Evolutionary conservation across 2,329 filamentous ascomycete genomes (phyloP).

Genomic region (Cadophora gregata): DNA sequence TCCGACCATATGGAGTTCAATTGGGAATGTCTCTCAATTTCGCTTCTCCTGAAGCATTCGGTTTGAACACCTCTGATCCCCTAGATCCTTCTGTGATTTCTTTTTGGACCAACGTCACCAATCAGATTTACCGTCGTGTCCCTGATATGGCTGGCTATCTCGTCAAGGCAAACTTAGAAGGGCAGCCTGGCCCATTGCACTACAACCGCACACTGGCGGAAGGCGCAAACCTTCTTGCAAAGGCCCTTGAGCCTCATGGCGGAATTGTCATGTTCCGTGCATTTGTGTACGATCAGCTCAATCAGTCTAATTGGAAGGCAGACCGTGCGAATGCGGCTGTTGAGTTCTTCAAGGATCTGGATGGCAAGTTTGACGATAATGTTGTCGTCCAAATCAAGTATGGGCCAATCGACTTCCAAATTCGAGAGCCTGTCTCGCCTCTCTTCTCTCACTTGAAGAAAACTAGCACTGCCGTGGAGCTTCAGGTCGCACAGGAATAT

Average conservation of each 20-base stretch:
- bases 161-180: slow-evolving; percentile 75
- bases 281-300: slow-evolving; percentile 71
- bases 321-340: slow-evolving; percentile 75
- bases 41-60: slow-evolving; percentile 63
- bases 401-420: slow-evolving; percentile 76
- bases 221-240: slow-evolving; percentile 72
- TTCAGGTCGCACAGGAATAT: slow-evolving; percentile 73
- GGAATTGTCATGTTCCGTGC: slow-evolving; percentile 74
- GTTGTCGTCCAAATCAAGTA: slow-evolving; percentile 77
- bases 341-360: slow-evolving; percentile 68
- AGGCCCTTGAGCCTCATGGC: slow-evolving; percentile 60
- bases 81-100: slow-evolving; percentile 62
- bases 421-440: slow-evolving; percentile 70
- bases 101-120: slow-evolving; percentile 68
- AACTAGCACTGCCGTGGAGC: slow-evolving; percentile 62
- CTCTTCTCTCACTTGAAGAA: slow-evolving; percentile 60
- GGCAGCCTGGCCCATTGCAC: slow-evolving; percentile 70
- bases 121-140: slow-evolving; percentile 62
- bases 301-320: slow-evolving; percentile 65
- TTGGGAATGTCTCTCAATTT: slow-evolving; percentile 73
- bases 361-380: slow-evolving; percentile 71
- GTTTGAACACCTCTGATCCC: slow-evolving; percentile 68
- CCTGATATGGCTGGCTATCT: slow-evolving; percentile 74
- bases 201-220: slow-evolving; percentile 74
- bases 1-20: slow-evolving; percentile 71